Percentiles rank a stretch among this genome's conserved stretches.
phyloP scores from a whole-genome alignment of 129 eudicot genomes.

The Ambrosia artemisiifolia region DNA sequence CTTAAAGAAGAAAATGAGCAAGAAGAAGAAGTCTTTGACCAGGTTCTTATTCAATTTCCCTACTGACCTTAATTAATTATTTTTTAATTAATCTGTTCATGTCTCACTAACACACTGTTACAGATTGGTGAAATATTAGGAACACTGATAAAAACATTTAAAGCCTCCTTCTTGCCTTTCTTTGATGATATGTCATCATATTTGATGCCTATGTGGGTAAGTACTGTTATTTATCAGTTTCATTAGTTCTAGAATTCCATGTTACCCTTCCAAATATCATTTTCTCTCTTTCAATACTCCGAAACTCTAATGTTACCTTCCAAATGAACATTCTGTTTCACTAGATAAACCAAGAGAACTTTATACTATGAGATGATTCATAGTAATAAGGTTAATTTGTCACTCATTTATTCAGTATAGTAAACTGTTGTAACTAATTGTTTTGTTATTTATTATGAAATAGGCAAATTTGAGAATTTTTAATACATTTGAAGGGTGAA shows the following conservation, averaged over 20 bases:
- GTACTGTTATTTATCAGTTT: slow-evolving; percentile 27
- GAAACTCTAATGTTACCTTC: background rate
- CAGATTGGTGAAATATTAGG: slow-evolving; percentile 97
- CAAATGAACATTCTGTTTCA: background rate
- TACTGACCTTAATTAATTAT: background rate
- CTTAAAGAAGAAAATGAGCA: slow-evolving; percentile 97
- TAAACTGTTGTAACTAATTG: background rate
- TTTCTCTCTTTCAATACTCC: background rate
- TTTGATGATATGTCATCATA: slow-evolving; percentile 94
- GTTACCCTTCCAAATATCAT: background rate
- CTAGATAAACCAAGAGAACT: background rate
- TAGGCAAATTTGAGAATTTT: background rate
- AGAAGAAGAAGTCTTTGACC: slow-evolving; percentile 99
- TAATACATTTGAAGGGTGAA: background rate
- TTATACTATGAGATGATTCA: background rate
- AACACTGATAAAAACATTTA: slow-evolving; percentile 89
- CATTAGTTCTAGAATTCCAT: no score
- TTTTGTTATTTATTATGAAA: no score
- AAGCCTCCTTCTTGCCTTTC: slow-evolving; percentile 94
- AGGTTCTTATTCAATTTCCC: slow-evolving; percentile 39
- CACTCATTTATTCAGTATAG: background rate
- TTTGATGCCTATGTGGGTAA: slow-evolving; percentile 99
- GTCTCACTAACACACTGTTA: background rate
- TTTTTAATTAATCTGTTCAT: background rate
- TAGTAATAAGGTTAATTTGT: background rate